phyloP scores from a whole-genome alignment of 2,329 filamentous ascomycete species.

The Bipolaris cookei region DNA sequence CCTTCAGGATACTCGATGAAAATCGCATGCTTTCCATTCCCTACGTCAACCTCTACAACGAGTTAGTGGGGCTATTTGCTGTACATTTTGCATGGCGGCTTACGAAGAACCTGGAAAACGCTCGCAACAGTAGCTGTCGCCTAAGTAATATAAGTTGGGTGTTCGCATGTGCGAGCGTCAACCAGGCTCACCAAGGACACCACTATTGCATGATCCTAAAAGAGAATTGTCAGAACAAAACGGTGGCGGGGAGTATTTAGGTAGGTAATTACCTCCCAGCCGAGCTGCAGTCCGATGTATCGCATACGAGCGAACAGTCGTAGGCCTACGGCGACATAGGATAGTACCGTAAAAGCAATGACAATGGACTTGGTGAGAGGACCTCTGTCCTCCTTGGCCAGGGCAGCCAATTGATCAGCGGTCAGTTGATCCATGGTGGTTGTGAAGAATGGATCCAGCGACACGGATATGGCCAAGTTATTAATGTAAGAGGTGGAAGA shows the following conservation, averaged over 20 bases:
- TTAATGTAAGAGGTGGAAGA: background rate
- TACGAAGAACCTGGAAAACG: conserved; percentile 28
- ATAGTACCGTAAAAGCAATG: conserved; percentile 27
- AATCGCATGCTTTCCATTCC: conserved; percentile 33
- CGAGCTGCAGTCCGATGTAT: conserved; percentile 17
- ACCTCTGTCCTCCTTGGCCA: conserved; percentile 27
- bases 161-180: too few species aligned
- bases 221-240: background rate
- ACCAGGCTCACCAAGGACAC: background rate
- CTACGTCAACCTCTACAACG: conserved; percentile 24
- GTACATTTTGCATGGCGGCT: background rate
- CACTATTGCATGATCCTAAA: background rate
- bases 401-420: conserved; percentile 23
- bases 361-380: conserved; percentile 24
- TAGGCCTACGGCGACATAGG: conserved; percentile 28
- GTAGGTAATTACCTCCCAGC: conserved; percentile 21
- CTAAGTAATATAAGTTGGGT: background rate
- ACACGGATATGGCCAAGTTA: conserved; percentile 5
- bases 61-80: conserved; percentile 3
- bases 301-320: conserved; percentile 31
- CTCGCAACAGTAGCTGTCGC: conserved; percentile 12
- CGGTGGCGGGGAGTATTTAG: too few species aligned
- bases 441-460: background rate
- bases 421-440: conserved; percentile 22
- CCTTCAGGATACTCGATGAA: conserved; percentile 26